phyloP scores from a whole-genome alignment of 2,329 filamentous ascomycete species.

The Neoscytalidium dimidiatum region DNA sequence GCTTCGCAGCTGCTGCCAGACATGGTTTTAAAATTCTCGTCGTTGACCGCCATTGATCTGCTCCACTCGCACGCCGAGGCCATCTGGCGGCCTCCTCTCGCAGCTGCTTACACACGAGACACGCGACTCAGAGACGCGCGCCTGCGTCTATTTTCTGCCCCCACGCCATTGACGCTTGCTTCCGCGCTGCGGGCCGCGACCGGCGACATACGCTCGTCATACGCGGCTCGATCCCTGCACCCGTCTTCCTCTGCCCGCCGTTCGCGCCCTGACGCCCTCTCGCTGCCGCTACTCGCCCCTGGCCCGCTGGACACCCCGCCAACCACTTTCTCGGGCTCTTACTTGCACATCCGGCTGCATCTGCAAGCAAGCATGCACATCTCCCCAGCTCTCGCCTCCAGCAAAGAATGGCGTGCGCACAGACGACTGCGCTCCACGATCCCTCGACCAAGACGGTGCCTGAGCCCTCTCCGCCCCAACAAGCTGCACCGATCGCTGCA shows the following conservation, averaged over 20 bases:
- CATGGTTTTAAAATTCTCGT: constrained; percentile 10
- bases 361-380: neutral
- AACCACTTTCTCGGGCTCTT: neutral
- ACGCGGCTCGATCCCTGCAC: too few relatives aligned
- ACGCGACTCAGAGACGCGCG: neutral
- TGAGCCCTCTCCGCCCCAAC: neutral
- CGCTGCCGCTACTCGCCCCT: neutral
- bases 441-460: constrained; percentile 1
- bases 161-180: neutral
- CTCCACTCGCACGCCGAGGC: constrained; percentile 1
- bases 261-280: too few relatives aligned
- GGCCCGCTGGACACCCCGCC: neutral
- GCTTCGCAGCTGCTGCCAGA: neutral
- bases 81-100: neutral
- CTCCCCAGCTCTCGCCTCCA: neutral
- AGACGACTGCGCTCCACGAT: neutral
- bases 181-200: too few relatives aligned
- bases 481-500: neutral
- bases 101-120: neutral
- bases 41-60: constrained; percentile 11
- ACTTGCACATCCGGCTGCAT: neutral
- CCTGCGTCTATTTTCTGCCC: neutral
- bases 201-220: too few relatives aligned
- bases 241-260: too few relatives aligned
- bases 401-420: neutral